Conservation (phyloP, 2,329 filamentous ascomycete species). For the Colletotrichum sp. region DNA sequence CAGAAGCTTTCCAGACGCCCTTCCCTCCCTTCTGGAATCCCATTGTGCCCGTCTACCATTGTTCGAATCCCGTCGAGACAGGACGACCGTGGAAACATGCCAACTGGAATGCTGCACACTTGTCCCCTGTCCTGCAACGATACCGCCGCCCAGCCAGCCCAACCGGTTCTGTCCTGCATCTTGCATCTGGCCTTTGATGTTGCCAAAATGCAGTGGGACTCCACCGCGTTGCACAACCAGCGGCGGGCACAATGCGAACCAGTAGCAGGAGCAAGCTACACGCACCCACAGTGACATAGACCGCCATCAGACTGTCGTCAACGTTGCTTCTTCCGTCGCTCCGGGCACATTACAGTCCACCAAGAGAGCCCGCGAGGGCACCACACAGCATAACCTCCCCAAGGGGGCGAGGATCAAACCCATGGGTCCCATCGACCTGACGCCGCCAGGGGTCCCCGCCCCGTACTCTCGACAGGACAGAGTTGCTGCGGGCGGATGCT, state of each 20-base stretch:
- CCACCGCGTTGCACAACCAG: background rate
- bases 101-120: background rate
- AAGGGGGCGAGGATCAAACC: conserved; percentile 2
- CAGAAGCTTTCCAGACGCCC: background rate
- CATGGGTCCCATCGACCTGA: background rate
- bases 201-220: background rate
- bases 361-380: background rate
- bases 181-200: background rate
- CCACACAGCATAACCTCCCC: background rate
- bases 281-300: background rate
- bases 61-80: background rate
- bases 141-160: background rate
- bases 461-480: background rate
- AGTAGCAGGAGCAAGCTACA: background rate
- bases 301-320: background rate
- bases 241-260: background rate
- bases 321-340: background rate
- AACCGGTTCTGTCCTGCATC: background rate
- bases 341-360: background rate
- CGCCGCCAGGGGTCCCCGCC: background rate
- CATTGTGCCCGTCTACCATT: background rate
- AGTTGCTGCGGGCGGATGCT: background rate
- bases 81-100: background rate
- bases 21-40: background rate
- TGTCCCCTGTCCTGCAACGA: background rate